These are phyloP conservation scores for Kandelia obovata DNA, from an alignment of 345 rosid genomes.

Conservation along the genomic window DNA sequence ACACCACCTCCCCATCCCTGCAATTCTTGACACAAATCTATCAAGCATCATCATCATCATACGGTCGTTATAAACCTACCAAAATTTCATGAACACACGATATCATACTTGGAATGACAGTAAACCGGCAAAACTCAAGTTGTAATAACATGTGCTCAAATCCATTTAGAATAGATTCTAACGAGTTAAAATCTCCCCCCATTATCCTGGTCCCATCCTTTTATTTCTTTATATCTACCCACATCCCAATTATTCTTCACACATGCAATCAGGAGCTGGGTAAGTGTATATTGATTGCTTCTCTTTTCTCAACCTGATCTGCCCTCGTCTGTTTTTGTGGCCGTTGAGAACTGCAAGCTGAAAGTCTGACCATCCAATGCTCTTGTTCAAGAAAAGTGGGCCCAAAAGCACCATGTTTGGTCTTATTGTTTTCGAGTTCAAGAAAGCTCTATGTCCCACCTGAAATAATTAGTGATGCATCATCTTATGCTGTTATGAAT, in stretches of 20 bases:
- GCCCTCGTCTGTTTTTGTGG: slow-evolving; percentile 31
- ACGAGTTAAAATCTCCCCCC: no score
- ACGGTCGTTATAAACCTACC: no score
- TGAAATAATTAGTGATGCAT: slow-evolving; percentile 1
- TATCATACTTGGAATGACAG: neutral
- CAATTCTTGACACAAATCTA: no score
- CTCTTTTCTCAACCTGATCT: slow-evolving; percentile 31
- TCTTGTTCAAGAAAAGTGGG: slow-evolving; percentile 26
- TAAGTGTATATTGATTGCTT: slow-evolving; percentile 30
- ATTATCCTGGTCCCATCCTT: neutral
- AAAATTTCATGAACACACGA: no score
- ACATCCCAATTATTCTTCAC: slow-evolving; percentile 8
- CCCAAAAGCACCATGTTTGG: slow-evolving; percentile 32
- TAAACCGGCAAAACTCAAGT: neutral
- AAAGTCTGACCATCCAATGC: slow-evolving; percentile 27
- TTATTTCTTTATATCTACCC: neutral
- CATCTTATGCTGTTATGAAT: neutral
- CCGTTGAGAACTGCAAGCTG: slow-evolving; percentile 25
- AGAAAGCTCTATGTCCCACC: slow-evolving; percentile 30
- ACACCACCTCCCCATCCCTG: no score
- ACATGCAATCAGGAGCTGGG: slow-evolving; percentile 33
- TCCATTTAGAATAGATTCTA: no score
- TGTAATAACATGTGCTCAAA: no score
- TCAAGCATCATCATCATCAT: no score
- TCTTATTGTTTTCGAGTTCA: slow-evolving; percentile 34